Base-by-base conservation (phyloP, 352 stramenopile species). In the Pythium rhizo-oryzae region DNA sequence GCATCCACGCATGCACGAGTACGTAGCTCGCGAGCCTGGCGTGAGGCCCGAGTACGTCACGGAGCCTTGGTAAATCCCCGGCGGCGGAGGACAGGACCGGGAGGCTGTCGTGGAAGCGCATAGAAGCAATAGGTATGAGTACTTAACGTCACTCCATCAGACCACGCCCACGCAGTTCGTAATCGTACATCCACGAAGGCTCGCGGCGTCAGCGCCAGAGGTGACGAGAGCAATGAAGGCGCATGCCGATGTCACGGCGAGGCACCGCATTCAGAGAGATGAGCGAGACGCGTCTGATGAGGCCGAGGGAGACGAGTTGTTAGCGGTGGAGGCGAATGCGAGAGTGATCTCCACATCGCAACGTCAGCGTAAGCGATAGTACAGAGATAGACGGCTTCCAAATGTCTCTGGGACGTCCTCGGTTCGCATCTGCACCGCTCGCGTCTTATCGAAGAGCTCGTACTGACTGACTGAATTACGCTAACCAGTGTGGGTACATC, bases 1-100 rank as follows among this genome's bases (percentile, higher is more conserved):
- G 4, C 63, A 74, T 62, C 82, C 80, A 62, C 75, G 77, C 53
- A 73, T 76, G 66, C 82, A 90, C 51, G 53, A 60, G 58, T 80
- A 87, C 16, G 61, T 75, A 3, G 67, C 82, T 4, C 44, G 69
- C 13, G 79, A 72, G 13, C 78, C 79, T 9, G 72, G 55, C 18
- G 46, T 74, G 2, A 78, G 82, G 46, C 56, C 74, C n/a, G 74
- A 75, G 62, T 67, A 82, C 15, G 77, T 79, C 18, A 77, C 63
- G 15, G 67, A 76, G 25, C 81, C 80, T 59, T 90, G 81, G 39
- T 80, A 80, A 13, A 81, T 64, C 18, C 58, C 64, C 19, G 70
- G 30, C 8, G 77, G 80, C 4, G 70, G 41, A 13, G 60, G 53
- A 25, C 60, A 67, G 3, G 16, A 63, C 54, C 47, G 67, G 78